Base-by-base conservation (phyloP, 345 rosid species). In the Cardiospermum halicacabum region DNA sequence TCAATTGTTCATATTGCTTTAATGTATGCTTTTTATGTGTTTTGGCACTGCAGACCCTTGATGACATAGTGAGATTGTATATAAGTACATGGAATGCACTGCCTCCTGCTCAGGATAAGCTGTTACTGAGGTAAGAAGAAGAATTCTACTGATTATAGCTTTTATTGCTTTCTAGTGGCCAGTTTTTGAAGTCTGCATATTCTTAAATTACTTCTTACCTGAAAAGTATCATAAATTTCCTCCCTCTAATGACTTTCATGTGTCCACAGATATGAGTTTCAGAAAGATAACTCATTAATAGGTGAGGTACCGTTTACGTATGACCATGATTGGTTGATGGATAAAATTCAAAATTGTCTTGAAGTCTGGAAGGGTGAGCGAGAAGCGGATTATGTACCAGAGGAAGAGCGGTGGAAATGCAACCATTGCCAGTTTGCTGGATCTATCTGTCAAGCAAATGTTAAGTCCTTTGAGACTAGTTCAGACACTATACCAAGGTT, bases 371-470 rank as follows among this genome's bases (percentile, higher is more conserved):
- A 24, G 13, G 87, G 85, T 36, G 80, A 84, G 68, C 62, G 89
- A 67, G 92, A 84, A 69, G 85, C 90, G 27, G 75, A 59, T 54
- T 89, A 76, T 72, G 55, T 78, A 28, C 89, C 86, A 7, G 77
- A 77, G 71, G 89, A 87, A 72, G 96, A 89, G 80, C 85, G 84
- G 7, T 92, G 98, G 98, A 92, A 92, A 75, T 89, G 96, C 59
- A 57, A 74, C 50, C 70, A 22, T 70, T 92, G 96, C 61, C 82
- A 80, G 30, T 87, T 76, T 72, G 78, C 84, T n/a, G n/a, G n/a
- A 64, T 61, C 74, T 1, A 61, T 59, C 7, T 88, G 93, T 70
- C 79, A 84, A 16, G 72, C 60, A 45, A 75, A 66, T 22, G 75
- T 75, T 2, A 58, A 43, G 26, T 37, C 84, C 11, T 18, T 43